A percentile compares a stretch with the other conserved stretches of the same genome.
Conservation (phyloP, 257 asterid genomes). For the Mitragyna speciosa region DNA sequence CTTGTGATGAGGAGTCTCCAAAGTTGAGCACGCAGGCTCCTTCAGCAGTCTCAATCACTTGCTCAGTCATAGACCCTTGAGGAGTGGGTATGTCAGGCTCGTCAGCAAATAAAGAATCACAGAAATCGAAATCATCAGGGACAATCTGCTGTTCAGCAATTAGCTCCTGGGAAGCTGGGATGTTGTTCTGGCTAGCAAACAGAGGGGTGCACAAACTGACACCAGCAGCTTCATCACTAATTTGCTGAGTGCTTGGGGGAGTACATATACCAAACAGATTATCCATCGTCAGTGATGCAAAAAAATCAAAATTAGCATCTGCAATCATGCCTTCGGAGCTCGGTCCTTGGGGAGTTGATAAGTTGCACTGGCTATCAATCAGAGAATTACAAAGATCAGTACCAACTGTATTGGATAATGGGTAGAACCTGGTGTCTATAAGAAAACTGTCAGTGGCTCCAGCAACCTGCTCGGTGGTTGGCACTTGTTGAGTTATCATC, state of each 20-base stretch:
- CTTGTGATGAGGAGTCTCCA: not conserved
- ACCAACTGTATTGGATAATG: not conserved
- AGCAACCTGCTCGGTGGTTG: not conserved
- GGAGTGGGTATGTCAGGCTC: not conserved
- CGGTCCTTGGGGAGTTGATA: constrained; percentile 10
- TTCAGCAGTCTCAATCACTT: not conserved
- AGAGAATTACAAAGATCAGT: not conserved
- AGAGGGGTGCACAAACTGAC: not conserved
- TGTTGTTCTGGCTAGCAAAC: not conserved
- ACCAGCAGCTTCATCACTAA: not conserved
- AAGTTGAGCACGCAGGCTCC: not conserved
- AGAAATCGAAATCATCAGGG: not conserved
- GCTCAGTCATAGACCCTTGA: not conserved
- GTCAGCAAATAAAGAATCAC: not conserved
- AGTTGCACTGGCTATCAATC: not conserved
- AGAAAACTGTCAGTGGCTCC: constrained; percentile 1
- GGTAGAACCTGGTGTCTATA: not conserved
- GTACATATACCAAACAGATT: not conserved
- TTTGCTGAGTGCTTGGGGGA: not conserved
- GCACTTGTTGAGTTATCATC: constrained; percentile 4
- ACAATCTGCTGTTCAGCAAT: not conserved
- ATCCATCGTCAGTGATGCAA: not conserved
- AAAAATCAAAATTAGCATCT: not conserved
- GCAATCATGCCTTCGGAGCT: not conserved
- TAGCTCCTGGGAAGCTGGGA: not conserved